Percentiles rank a stretch among this genome's conserved stretches.
Evolutionary conservation across 495 filamentous ascomycete genomes (phyloP).

Genomic region (Rhypophila decipiens): DNA sequence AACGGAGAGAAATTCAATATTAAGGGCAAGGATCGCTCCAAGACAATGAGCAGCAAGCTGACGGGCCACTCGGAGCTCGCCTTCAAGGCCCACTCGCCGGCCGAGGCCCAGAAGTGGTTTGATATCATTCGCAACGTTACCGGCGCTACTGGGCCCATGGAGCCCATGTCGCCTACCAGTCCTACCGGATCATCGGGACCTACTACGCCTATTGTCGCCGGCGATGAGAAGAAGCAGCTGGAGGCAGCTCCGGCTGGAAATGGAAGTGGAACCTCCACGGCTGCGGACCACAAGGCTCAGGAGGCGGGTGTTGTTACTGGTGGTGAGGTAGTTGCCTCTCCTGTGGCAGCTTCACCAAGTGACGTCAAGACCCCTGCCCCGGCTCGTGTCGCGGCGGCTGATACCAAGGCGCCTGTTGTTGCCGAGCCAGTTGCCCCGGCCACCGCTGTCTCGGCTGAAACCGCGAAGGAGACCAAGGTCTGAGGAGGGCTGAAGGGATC

Average conservation of each 20-base stretch:
- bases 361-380: no score
- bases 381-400: no score
- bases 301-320: constrained; percentile 24
- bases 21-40: constrained; percentile 79
- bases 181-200: not conserved
- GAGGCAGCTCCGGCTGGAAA: constrained; percentile 6
- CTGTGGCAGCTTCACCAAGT: constrained; percentile 25
- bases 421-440: no score
- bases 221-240: constrained; percentile 12
- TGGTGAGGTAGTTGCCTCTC: constrained; percentile 30
- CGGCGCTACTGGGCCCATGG: constrained; percentile 28
- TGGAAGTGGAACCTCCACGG: no score
- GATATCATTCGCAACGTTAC: constrained; percentile 53
- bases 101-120: constrained; percentile 77
- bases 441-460: no score
- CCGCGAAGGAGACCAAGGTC: no score
- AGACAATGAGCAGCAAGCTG: constrained; percentile 45
- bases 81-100: constrained; percentile 62
- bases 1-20: constrained; percentile 81
- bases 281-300: constrained; percentile 11
- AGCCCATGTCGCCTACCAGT: constrained; percentile 6
- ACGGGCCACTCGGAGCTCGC: constrained; percentile 45
- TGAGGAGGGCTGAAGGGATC: no score
- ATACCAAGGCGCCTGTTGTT: no score
- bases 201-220: constrained; percentile 1